A percentile compares a stretch with the other conserved stretches of the same genome.
Conservation (phyloP, 2,329 filamentous ascomycete species). For the Dactylellina parvicollis region DNA sequence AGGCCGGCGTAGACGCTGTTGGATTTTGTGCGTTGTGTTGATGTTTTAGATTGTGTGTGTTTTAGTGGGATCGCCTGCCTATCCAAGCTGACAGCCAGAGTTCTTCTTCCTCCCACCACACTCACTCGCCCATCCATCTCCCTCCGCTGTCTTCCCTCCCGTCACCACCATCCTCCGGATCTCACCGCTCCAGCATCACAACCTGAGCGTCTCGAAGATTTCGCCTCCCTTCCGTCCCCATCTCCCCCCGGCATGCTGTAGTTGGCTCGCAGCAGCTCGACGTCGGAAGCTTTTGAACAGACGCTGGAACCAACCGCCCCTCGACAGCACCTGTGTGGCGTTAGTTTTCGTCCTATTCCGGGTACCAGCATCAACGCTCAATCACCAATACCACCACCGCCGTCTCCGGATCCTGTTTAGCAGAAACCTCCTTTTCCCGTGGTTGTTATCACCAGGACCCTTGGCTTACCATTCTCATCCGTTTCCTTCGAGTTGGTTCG, state of each 20-base stretch:
- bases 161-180: constrained; percentile 14
- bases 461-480: constrained; percentile 44
- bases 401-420: constrained; percentile 31
- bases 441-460: constrained; percentile 13
- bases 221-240: not conserved
- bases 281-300: constrained; percentile 21
- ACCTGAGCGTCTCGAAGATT: constrained; percentile 7
- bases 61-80: constrained; percentile 19
- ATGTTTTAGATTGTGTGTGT: constrained; percentile 17
- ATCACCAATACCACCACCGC: constrained; percentile 25
- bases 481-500: constrained; percentile 38
- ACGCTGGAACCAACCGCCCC: constrained; percentile 37
- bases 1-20: constrained; percentile 3
- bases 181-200: not conserved
- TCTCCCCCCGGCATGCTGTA: constrained; percentile 25
- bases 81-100: constrained; percentile 32
- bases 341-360: constrained; percentile 45
- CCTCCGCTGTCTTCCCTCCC: constrained; percentile 12
- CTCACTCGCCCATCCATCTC: constrained; percentile 12
- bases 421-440: constrained; percentile 43
- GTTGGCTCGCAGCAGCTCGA: not conserved
- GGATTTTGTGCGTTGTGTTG: constrained; percentile 48
- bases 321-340: constrained; percentile 43
- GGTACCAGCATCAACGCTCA: constrained; percentile 31
- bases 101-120: constrained; percentile 21